Conservation (phyloP, 2,329 filamentous ascomycete genomes). For the Sporothrix schenckii region DNA sequence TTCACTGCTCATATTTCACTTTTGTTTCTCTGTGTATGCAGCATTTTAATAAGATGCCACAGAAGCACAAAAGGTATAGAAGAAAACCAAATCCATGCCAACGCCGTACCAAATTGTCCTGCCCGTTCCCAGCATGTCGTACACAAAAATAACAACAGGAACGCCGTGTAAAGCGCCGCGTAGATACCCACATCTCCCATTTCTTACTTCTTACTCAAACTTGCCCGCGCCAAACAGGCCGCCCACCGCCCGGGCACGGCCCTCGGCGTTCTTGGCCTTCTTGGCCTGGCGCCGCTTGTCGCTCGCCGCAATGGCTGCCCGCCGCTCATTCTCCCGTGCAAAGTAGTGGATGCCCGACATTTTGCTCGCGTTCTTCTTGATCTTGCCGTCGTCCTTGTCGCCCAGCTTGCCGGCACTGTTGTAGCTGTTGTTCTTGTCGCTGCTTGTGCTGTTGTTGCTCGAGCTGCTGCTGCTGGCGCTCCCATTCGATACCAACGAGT, state of each 20-base stretch:
- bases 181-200: background rate
- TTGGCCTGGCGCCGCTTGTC: conserved; percentile 62
- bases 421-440: background rate
- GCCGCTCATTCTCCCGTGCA: conserved; percentile 61
- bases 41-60: too few species aligned
- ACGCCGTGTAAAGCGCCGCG: background rate
- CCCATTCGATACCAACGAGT: conserved; percentile 53
- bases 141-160: background rate
- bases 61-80: too few species aligned
- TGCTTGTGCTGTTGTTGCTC: background rate
- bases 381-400: conserved; percentile 38
- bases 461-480: conserved; percentile 38
- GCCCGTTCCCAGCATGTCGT: background rate
- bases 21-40: too few species aligned
- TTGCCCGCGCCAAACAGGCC: conserved; percentile 61
- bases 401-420: conserved; percentile 8
- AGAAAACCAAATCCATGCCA: background rate
- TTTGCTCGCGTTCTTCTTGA: conserved; percentile 62
- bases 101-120: background rate
- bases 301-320: conserved; percentile 57
- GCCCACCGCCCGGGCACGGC: conserved; percentile 58
- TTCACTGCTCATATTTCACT: too few species aligned
- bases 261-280: conserved; percentile 61
- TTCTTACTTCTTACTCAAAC: conserved; percentile 53
- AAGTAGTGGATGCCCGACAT: conserved; percentile 64